These are phyloP conservation scores for Cutaneotrichosporon dermatis DNA, from an alignment of 1,284 basidiomycete genomes.

Conservation along the genomic window DNA sequence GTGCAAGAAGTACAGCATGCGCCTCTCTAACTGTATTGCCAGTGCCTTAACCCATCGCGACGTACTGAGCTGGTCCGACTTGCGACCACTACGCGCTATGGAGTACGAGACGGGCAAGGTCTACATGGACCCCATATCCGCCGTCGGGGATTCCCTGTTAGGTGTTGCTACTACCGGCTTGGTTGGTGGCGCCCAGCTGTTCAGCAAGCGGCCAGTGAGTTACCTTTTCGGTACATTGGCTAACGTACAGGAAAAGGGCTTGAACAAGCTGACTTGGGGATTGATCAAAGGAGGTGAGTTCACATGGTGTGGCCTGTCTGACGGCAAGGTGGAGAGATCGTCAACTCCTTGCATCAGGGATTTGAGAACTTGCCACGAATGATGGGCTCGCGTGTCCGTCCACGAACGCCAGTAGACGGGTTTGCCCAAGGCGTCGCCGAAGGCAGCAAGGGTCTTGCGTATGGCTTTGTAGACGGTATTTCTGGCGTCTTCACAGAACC, in stretches of 20 bases:
- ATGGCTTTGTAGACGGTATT: constrained; percentile 56
- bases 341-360: constrained; percentile 52
- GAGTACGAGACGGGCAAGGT: not conserved
- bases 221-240: no score
- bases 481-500: constrained; percentile 56
- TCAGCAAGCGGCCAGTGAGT: constrained; percentile 45
- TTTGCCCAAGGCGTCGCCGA: constrained; percentile 53
- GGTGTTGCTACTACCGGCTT: constrained; percentile 52
- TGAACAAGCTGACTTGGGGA: not conserved
- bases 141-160: constrained; percentile 27
- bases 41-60: constrained; percentile 54
- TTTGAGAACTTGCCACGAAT: constrained; percentile 52
- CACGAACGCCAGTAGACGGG: constrained; percentile 49
- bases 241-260: no score
- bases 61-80: constrained; percentile 50
- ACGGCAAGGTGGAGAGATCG: constrained; percentile 42
- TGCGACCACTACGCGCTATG: constrained; percentile 53
- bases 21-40: constrained; percentile 57
- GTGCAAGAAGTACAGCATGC: constrained; percentile 55
- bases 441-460: constrained; percentile 48
- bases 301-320: not conserved
- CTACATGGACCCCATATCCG: not conserved
- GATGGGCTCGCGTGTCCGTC: constrained; percentile 52
- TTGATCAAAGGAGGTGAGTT: not conserved
- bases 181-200: constrained; percentile 45